Evolutionary conservation across 2,329 filamentous ascomycete genomes (phyloP).

Genomic region (Pseudogymnoascus sp.): DNA sequence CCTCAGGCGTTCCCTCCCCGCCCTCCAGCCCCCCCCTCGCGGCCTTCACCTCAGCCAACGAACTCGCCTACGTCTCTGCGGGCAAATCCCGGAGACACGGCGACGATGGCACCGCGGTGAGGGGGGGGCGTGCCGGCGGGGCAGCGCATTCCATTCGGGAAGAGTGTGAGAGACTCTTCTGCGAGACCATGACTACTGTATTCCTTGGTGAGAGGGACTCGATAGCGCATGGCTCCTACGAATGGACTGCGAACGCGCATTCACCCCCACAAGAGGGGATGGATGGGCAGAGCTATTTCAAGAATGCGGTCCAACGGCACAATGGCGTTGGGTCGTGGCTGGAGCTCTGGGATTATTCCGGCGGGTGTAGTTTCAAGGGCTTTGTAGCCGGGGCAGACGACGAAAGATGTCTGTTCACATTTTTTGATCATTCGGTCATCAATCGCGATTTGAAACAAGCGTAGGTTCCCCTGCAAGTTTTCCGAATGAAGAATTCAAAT

Average conservation of each 20-base stretch:
- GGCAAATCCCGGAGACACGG: slow-evolving; percentile 29
- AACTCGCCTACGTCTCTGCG: slow-evolving; percentile 57
- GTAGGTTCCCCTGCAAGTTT: slow-evolving; percentile 42
- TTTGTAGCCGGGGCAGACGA: slow-evolving; percentile 66
- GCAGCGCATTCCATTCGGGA: slow-evolving; percentile 93
- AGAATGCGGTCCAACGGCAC: slow-evolving; percentile 17
- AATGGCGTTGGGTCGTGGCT: slow-evolving; percentile 25
- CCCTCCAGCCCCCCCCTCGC: slow-evolving; percentile 84
- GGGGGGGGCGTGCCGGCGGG: slow-evolving; percentile 61
- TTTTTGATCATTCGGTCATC: slow-evolving; percentile 69
- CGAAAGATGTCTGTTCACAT: slow-evolving; percentile 73
- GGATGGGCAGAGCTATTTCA: slow-evolving; percentile 22
- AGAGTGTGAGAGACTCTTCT: slow-evolving; percentile 99
- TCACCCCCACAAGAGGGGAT: slow-evolving; percentile 25
- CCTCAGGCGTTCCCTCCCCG: slow-evolving; percentile 76
- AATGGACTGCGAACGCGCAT: slow-evolving; percentile 65
- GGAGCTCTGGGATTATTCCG: slow-evolving; percentile 58
- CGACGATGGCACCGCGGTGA: slow-evolving; percentile 27
- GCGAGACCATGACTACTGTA: slow-evolving; percentile 84
- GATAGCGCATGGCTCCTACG: slow-evolving; percentile 71
- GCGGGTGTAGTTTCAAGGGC: slow-evolving; percentile 75
- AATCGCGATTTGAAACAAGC: slow-evolving; percentile 77
- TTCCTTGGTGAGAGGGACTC: slow-evolving; percentile 92
- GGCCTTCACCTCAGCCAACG: slow-evolving; percentile 59
- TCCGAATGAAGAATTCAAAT: slow-evolving; percentile 10